Conservation (phyloP, 2,329 filamentous ascomycete species). For the Onygenales sp. region DNA sequence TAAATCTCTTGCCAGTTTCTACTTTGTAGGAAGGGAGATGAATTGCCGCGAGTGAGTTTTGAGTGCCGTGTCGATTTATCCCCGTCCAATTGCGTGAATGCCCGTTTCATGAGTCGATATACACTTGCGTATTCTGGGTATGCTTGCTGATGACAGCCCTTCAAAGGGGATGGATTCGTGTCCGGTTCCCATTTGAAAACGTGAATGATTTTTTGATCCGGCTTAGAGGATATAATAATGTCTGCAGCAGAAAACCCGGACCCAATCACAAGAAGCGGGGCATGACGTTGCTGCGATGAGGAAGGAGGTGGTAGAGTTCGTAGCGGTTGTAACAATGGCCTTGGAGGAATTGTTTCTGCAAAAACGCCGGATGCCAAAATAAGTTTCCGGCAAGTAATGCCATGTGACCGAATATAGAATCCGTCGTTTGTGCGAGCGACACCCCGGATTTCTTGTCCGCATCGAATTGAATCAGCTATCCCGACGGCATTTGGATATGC, state of each 20-base stretch:
- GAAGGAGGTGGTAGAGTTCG: constrained; percentile 20
- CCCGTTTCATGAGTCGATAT: constrained; percentile 51
- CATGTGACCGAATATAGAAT: constrained; percentile 43
- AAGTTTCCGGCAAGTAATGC: constrained; percentile 45
- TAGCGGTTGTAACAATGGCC: constrained; percentile 40
- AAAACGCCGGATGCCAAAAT: constrained; percentile 53
- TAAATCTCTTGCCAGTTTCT: constrained; percentile 44
- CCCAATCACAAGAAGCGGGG: constrained; percentile 47
- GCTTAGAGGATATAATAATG: constrained; percentile 46
- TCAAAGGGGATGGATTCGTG: constrained; percentile 45
- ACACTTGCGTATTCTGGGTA: constrained; percentile 55
- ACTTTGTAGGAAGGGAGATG: constrained; percentile 37
- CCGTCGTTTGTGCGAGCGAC: constrained; percentile 37
- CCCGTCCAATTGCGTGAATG: constrained; percentile 21
- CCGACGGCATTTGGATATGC: constrained; percentile 45
- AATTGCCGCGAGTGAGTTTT: constrained; percentile 22
- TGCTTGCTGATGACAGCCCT: constrained; percentile 49
- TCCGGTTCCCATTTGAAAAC: constrained; percentile 52
- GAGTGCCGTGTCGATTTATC: constrained; percentile 11
- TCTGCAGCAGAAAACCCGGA: constrained; percentile 56
- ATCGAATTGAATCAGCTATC: constrained; percentile 40
- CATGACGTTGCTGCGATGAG: constrained; percentile 7
- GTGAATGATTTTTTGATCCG: constrained; percentile 47
- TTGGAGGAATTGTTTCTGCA: constrained; percentile 43
- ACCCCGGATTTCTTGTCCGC: constrained; percentile 30